These are phyloP conservation scores for Eimeria sp. DNA, from an alignment of 169 alveolate species.

Conservation along the genomic window DNA sequence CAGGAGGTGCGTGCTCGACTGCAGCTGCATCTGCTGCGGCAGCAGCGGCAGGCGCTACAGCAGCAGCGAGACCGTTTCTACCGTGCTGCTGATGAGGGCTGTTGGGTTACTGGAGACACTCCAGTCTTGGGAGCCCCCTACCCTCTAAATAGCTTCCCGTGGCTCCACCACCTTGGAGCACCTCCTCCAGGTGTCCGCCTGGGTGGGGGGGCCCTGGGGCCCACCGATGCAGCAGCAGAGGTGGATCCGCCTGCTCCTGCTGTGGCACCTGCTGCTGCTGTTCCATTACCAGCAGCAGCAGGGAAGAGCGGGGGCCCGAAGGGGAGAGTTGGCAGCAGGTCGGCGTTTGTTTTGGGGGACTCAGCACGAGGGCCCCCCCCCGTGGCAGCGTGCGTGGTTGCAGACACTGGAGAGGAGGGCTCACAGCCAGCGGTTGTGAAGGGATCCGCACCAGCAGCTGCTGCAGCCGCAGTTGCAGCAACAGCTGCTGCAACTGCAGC, in stretches of 20 bases:
- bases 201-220: conserved; percentile 19
- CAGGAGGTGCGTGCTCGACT: conserved; percentile 30
- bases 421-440: background rate
- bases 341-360: background rate
- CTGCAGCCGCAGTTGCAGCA: too few species aligned
- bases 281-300: background rate
- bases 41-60: conserved; percentile 2
- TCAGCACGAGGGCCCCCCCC: too few species aligned
- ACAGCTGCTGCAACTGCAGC: conserved; percentile 36
- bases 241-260: background rate
- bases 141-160: conserved; percentile 5
- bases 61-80: background rate
- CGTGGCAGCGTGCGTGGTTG: background rate
- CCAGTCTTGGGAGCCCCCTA: background rate
- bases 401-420: background rate
- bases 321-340: background rate
- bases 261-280: background rate
- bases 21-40: conserved; percentile 62
- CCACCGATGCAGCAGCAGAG: background rate
- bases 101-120: conserved; percentile 8
- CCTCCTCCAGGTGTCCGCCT: conserved; percentile 10
- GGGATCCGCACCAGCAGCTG: background rate
- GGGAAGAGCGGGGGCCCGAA: conserved; percentile 17
- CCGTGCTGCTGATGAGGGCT: conserved; percentile 26
- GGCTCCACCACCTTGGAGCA: conserved; percentile 18